Evolutionary conservation across 176 grass and related monocot genomes (phyloP), one percentile per base, ranked within the genome.

Genomic region (Triticum turgidum): DNA sequence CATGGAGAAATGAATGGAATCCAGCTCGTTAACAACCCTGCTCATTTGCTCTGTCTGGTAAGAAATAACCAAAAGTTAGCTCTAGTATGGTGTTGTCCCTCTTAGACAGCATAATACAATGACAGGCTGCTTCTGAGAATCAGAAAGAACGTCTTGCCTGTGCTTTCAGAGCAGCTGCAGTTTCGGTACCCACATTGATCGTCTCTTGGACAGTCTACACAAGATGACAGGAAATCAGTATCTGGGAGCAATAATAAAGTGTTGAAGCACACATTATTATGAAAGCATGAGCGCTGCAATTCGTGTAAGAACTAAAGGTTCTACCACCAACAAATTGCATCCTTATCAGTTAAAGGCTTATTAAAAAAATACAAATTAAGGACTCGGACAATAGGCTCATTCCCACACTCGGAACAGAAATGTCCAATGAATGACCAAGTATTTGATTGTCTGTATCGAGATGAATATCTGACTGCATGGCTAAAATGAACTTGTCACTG

Each of bases 21-120:
- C 96, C 75, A 98, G 86, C 86, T 98, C 96, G 82, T 98, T 98
- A 51, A 98, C 88, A 82, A 95, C 70, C 87, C 93, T 90, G 83
- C 91, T 95, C 96, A 95, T 98, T 98, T 98, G 96, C 44, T 95
- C 96, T 22, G 96, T 98, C 96, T 98, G 85, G 58, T 76, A 90
- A 80, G 35, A 88, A 76, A 77, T 79, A 80, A 47, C 20, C 35
- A 58, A 87, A 76, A 76, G 70, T 76, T 47, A 82, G 5, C 18
- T 24, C 49, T 29, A 39, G 3, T 25, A 5, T 71, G 49, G 1
- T 64, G 5, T 76, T 76, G 58, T 61, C 32, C 39, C 39, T 11
- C 37, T 86, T 70, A 18, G 21, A 59, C n/a, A 74, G 18, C 68
- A 88, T 18, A 52, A 90, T 32, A 58, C 9, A 82, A 25, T 17